These are phyloP conservation scores for Hibiscus tridactylites DNA, from an alignment of 345 rosid genomes.

Conservation along the genomic window DNA sequence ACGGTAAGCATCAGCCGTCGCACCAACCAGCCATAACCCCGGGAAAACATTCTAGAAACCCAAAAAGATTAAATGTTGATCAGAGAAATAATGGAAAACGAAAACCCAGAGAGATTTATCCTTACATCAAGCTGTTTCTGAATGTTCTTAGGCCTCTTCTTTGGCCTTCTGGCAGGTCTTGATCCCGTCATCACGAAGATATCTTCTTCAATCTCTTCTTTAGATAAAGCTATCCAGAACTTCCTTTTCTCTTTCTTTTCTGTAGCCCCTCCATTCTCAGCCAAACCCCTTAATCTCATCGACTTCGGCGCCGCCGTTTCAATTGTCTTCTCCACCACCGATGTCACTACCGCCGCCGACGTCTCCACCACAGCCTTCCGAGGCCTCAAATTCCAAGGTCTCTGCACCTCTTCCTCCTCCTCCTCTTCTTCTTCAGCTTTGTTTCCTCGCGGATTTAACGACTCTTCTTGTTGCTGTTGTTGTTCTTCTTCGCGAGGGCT, in stretches of 20 bases:
- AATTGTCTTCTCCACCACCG: constrained; percentile 22
- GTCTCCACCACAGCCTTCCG: constrained; percentile 25
- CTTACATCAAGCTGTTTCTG: constrained; percentile 82
- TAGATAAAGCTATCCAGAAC: constrained; percentile 67
- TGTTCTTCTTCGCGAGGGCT: constrained; percentile 9
- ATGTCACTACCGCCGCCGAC: constrained; percentile 9
- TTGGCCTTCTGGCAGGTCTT: constrained; percentile 70
- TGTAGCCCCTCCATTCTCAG: constrained; percentile 35
- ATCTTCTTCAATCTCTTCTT: constrained; percentile 94
- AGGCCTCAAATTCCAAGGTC: constrained; percentile 81
- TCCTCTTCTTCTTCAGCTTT: constrained; percentile 24
- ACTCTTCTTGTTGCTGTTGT: not conserved
- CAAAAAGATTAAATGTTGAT: not conserved
- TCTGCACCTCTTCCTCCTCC: constrained; percentile 26
- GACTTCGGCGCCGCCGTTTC: constrained; percentile 46
- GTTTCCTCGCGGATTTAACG: constrained; percentile 11
- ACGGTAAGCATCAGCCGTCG: constrained; percentile 66
- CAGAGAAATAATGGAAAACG: not conserved
- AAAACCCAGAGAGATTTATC: not conserved
- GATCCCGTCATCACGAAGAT: constrained; percentile 78
- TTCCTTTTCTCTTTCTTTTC: constrained; percentile 59
- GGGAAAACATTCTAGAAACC: constrained; percentile 51
- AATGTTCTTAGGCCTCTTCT: constrained; percentile 58
- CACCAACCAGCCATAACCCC: constrained; percentile 79
- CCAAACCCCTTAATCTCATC: constrained; percentile 52